Base-by-base conservation (phyloP, 2,329 filamentous ascomycete genomes). In the Phaeosphaeriaceae sp. region DNA sequence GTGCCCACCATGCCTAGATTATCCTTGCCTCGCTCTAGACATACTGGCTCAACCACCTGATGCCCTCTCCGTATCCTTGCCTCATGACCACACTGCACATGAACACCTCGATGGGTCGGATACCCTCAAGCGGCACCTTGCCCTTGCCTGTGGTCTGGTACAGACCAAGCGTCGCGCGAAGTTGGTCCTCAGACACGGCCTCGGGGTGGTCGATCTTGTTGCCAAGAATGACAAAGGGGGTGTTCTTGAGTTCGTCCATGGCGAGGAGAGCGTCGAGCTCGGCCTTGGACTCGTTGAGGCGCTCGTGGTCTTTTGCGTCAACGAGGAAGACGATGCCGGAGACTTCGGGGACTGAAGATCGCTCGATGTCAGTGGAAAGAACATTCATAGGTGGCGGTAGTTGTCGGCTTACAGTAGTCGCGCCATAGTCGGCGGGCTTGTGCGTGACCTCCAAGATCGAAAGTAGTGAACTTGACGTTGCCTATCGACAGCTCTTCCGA, bases 171-270 rank as follows among this genome's bases (percentile, higher is more conserved):
- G 93, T 91, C 78, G 94, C 90, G 79, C 95, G 88, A 75, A 98
- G 86, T 83, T 97, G 92, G 73, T 98, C 94, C 85, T 99, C 95
- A 66, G 91, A 94, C 54, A 98, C 89, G 63, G 95, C 95, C 70
- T 96, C 91, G 53, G 93, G 93, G 83, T 98, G 93, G 80, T 99
- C 95, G 79, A 99, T 99, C 88, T 99, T 99, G 88, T 99, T 99
- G 71, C 95, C 95, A 64, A 99, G 88, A 70, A 99, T 88, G 61
- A 98, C 88, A 80, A 98, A 98, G 54, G 95, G 95, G 9, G 97
- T 95, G 85, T 96, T 97, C 78, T 88, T 84, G 41, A 99, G 88
- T 78, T 98, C 94, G 82, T 99, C 95, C 94, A 99, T 97, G 62
- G 91, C 89, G 68, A 99, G 86, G 52, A 98, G 90, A 9, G 78